Evolutionary conservation across 345 rosid genomes (phyloP).

Genomic region (Citrus trifoliata): DNA sequence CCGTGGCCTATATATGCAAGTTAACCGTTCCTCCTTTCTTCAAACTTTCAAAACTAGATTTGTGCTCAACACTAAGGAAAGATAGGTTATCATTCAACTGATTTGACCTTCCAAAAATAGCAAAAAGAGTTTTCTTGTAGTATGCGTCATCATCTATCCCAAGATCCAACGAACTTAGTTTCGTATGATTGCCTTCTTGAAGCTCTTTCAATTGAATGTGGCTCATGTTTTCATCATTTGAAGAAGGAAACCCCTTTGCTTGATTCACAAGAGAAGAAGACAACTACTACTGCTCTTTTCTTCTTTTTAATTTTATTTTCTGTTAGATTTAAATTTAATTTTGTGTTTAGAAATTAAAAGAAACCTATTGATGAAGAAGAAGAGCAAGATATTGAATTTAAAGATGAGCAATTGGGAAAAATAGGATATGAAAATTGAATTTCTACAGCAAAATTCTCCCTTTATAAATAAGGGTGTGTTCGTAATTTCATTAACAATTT

Average conservation of each 20-base stretch:
- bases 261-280: conserved; percentile 17
- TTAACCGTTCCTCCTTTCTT: conserved; percentile 35
- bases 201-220: conserved; percentile 28
- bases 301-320: too few relatives aligned
- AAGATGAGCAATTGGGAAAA: too few relatives aligned
- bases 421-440: too few relatives aligned
- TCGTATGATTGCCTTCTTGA: conserved; percentile 40
- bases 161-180: conserved; percentile 43
- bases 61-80: conserved; percentile 27
- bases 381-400: too few relatives aligned
- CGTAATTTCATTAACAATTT: too few relatives aligned
- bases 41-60: conserved; percentile 67
- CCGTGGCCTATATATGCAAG: conserved; percentile 14
- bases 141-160: conserved; percentile 45
- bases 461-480: too few relatives aligned
- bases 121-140: conserved; percentile 51
- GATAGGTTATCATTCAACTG: conserved; percentile 18
- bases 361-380: too few relatives aligned
- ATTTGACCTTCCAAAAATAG: conserved; percentile 39
- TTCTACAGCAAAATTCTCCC: too few relatives aligned
- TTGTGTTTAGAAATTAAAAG: too few relatives aligned
- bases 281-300: too few relatives aligned
- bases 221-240: conserved; percentile 14
- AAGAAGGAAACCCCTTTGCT: conserved; percentile 20
- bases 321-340: too few relatives aligned